Percentiles rank a stretch among this genome's conserved stretches.
These are phyloP conservation scores for Cyberlindnera samutprakarnensis DNA, from an alignment of 805 yeast species.

Conservation along the genomic window DNA sequence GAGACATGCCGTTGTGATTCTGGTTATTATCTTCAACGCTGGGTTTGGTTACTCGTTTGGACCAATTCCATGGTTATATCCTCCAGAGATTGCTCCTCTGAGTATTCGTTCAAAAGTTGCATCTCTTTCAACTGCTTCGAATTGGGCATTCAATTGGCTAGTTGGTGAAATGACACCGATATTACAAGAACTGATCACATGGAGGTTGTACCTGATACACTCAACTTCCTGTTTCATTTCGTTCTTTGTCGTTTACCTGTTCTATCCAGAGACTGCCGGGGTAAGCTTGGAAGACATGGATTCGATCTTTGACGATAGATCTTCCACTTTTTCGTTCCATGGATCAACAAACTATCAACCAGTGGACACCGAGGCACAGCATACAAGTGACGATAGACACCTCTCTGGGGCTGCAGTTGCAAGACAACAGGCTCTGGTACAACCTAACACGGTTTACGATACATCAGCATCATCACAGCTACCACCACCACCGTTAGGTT, in stretches of 20 bases:
- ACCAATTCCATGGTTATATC: constrained; percentile 86
- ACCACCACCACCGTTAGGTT: constrained; percentile 2
- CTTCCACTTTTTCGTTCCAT: constrained; percentile 27
- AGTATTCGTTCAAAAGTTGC: constrained; percentile 86
- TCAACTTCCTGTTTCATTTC: constrained; percentile 72
- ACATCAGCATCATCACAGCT: constrained; percentile 17
- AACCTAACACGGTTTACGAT: constrained; percentile 5
- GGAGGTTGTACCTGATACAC: constrained; percentile 80
- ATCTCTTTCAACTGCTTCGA: constrained; percentile 82
- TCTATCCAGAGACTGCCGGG: constrained; percentile 90
- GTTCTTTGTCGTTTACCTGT: constrained; percentile 58
- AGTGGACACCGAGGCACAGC: constrained; percentile 10
- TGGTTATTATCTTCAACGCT: constrained; percentile 75
- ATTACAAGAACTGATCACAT: constrained; percentile 63
- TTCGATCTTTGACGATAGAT: constrained; percentile 70
- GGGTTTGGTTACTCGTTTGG: constrained; percentile 92
- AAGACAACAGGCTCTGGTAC: constrained; percentile 27
- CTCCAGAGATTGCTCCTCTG: constrained; percentile 81
- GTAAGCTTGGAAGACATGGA: constrained; percentile 89
- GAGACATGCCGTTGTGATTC: constrained; percentile 62
- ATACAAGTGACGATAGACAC: constrained; percentile 7
- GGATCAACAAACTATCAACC: constrained; percentile 18
- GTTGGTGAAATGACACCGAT: constrained; percentile 92
- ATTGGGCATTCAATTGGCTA: constrained; percentile 87
- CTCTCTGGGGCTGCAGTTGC: constrained; percentile 37